phyloP scores from a whole-genome alignment of 108 stramenopile species.

The Licmophora abbreviata region DNA sequence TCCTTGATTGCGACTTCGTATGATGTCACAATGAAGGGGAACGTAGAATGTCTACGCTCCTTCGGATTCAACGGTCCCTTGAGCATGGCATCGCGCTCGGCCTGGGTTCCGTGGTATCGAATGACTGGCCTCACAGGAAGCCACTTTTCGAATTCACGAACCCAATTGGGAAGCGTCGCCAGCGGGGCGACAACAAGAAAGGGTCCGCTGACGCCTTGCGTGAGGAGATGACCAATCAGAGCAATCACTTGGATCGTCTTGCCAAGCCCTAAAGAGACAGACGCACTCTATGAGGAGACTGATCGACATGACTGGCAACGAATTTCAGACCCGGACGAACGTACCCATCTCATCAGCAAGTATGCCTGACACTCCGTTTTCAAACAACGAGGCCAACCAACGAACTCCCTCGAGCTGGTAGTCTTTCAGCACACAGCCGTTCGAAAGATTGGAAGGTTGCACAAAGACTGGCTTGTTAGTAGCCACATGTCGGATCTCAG shows the following conservation, averaged over 20 bases:
- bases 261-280: conserved; percentile 33
- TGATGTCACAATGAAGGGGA: conserved; percentile 91
- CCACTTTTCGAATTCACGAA: conserved; percentile 95
- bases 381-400: conserved; percentile 94
- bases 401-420: conserved; percentile 87
- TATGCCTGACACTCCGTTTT: conserved; percentile 97
- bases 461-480: conserved; percentile 65
- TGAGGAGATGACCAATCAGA: conserved; percentile 87
- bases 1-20: conserved; percentile 92
- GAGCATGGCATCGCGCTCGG: conserved; percentile 75
- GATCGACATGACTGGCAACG: neutral
- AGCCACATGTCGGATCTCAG: conserved; percentile 13
- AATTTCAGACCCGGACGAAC: neutral
- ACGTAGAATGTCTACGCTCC: conserved; percentile 45
- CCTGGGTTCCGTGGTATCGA: conserved; percentile 89
- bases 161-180: conserved; percentile 98
- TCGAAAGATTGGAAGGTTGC: conserved; percentile 71
- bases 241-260: conserved; percentile 95
- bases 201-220: conserved; percentile 82
- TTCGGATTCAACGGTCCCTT: conserved; percentile 62
- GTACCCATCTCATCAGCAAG: conserved; percentile 98
- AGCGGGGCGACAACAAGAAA: conserved; percentile 94
- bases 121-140: conserved; percentile 78
- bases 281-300: too few relatives aligned
- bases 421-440: conserved; percentile 72